Base-by-base conservation (phyloP, 2,329 filamentous ascomycete species). In the Trichoderma sp. region DNA sequence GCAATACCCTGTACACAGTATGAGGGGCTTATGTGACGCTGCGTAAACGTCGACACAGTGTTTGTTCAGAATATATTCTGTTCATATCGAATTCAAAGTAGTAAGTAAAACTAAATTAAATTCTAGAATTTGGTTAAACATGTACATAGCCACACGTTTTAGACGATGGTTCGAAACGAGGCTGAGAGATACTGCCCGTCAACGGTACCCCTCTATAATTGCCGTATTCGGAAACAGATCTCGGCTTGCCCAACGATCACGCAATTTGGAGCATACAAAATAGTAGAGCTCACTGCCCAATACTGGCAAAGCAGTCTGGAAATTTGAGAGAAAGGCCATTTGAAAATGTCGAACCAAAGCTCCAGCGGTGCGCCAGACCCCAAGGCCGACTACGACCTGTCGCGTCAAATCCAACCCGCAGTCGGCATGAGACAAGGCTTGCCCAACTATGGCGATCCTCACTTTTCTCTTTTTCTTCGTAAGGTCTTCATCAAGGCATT, bases 401-500 rank as follows among this genome's bases (percentile, higher is more conserved):
- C 81, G 21, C 81, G 76, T 1, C 84, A 87, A 1, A 85, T 91
- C 65, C 79, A 83, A 52, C 78, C 79, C 37, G 72, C 78, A 57
- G 77, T 81, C 0, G 90, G 90, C 7, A 81, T 92, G 35, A 85
- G 89, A 8, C 88, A 89, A 73, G 88, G 88, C 1, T 83, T 92
- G 1, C 85, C 90, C 3, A 88, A 87, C 0, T 93, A 93, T 73
- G 91, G 91, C 56, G 91, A 93, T 73, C 83, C 89, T 7, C 91
- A 92, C 78, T 93, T 93, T 80, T 91, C 89, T 0, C 84, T 93
- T 2, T 93, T 93, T 75, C 83, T 93, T 0, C 86, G 91, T 40
- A 93, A 93, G 74, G 90, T 89, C 29, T 93, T 93, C 78, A 92
- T 93, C 81, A 93, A 93, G 77, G 90, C 91, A 0, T 83, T 92